Percentiles rank a stretch among this genome's conserved stretches.
Conservation (phyloP, 176 grass and related monocot species). For the Aegilops umbellulata region DNA sequence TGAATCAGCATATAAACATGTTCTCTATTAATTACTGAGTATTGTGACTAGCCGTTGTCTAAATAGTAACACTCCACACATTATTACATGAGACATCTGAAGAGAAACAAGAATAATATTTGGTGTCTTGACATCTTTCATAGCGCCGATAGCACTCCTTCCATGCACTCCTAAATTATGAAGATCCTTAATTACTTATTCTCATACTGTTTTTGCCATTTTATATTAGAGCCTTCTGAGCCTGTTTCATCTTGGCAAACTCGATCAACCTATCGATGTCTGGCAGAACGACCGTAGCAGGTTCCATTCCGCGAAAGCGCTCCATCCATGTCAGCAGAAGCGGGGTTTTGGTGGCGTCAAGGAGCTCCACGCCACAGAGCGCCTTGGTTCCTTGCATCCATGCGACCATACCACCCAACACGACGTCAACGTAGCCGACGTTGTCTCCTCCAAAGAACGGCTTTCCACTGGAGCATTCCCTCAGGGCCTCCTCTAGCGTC, state of each 20-base stretch:
- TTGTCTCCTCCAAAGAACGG: not conserved
- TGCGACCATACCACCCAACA: not conserved
- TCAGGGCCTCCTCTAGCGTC: not conserved
- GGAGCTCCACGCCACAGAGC: not conserved
- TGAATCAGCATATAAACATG: too few species aligned
- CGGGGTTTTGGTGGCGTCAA: slow-evolving; percentile 20
- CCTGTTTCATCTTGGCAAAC: not conserved
- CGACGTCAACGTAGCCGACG: slow-evolving; percentile 40
- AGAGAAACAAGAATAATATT: too few species aligned
- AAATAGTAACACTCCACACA: too few species aligned
- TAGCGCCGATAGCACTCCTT: too few species aligned
- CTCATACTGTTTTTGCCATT: too few species aligned
- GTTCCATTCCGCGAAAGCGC: not conserved
- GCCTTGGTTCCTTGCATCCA: not conserved
- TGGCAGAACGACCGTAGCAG: slow-evolving; percentile 17
- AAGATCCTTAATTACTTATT: too few species aligned
- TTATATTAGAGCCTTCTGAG: not conserved
- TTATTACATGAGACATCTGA: too few species aligned
- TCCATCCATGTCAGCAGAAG: not conserved
- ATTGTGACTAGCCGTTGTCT: too few species aligned
- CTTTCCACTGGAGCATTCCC: not conserved
- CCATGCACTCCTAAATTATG: too few species aligned
- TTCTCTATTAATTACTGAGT: too few species aligned
- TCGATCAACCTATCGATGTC: slow-evolving; percentile 4
- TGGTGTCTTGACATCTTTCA: too few species aligned